Conservation (phyloP, 75 land plant genomes). For the Azolla pinnata region DNA sequence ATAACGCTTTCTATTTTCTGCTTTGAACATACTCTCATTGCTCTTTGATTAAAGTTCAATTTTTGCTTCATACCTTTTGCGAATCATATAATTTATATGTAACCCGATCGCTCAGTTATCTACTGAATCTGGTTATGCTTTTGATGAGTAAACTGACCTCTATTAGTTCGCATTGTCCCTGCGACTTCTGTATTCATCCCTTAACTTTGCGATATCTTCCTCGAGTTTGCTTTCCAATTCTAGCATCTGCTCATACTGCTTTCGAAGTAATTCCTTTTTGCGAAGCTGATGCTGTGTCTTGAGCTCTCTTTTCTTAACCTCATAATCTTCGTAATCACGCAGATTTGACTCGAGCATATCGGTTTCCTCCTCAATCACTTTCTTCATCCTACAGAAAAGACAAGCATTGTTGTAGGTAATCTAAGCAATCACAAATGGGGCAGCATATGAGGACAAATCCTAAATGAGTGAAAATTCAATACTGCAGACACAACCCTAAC, state of each 20-base stretch:
- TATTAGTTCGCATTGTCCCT: too few species aligned
- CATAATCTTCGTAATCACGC: constrained; percentile 11
- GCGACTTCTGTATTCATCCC: background rate
- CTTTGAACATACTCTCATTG: background rate
- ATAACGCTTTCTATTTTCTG: too few species aligned
- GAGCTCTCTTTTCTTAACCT: constrained; percentile 10
- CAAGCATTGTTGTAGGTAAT: background rate
- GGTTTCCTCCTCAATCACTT: constrained; percentile 7
- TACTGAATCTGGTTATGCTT: too few species aligned
- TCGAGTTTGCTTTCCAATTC: constrained; percentile 14
- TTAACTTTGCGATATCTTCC: constrained; percentile 11
- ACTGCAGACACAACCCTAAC: too few species aligned
- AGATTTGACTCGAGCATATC: constrained; percentile 12
- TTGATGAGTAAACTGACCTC: too few species aligned
- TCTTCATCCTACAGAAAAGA: constrained; percentile 7
- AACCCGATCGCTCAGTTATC: background rate
- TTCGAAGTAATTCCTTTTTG: constrained; percentile 8
- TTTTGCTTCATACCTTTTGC: background rate
- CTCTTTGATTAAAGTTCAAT: background rate
- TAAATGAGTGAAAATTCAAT: too few species aligned
- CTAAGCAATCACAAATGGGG: too few species aligned
- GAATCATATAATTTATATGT: background rate
- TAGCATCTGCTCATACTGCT: constrained; percentile 9
- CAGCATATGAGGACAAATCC: too few species aligned
- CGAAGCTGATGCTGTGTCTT: constrained; percentile 13